Conservation (phyloP, 2,329 filamentous ascomycete species). For the Dactylellina leptospora region DNA sequence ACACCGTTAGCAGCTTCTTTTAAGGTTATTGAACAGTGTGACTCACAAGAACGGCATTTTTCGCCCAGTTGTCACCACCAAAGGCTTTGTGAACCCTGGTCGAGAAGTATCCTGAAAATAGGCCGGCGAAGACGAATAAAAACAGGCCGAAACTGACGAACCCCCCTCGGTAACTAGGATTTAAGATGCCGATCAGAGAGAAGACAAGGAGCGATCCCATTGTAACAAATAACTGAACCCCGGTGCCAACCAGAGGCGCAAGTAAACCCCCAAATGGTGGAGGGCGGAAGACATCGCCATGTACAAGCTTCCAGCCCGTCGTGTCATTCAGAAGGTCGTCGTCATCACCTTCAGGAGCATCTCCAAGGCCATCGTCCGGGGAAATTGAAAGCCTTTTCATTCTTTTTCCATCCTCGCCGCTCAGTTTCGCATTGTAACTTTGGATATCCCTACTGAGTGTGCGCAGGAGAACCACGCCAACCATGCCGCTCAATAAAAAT, state of each 20-base stretch:
- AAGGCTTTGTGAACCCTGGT: constrained; percentile 84
- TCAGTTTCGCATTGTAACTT: constrained; percentile 70
- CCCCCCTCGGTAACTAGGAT: constrained; percentile 87
- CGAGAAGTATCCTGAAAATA: constrained; percentile 89
- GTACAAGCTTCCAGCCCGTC: constrained; percentile 86
- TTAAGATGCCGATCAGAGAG: constrained; percentile 79
- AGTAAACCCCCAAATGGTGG: constrained; percentile 76
- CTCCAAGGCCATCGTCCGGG: constrained; percentile 70
- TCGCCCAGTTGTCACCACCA: constrained; percentile 75
- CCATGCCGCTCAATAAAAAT: constrained; percentile 77
- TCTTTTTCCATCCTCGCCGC: constrained; percentile 73
- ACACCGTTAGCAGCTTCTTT: not conserved
- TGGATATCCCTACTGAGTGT: constrained; percentile 83
- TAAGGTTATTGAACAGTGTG: not conserved
- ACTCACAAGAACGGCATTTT: constrained; percentile 74
- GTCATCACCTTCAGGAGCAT: constrained; percentile 63
- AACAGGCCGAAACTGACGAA: constrained; percentile 85
- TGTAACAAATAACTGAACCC: constrained; percentile 87
- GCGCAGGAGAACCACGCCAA: constrained; percentile 80
- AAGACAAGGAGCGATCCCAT: constrained; percentile 74
- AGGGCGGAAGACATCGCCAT: constrained; percentile 85
- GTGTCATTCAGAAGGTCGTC: constrained; percentile 80
- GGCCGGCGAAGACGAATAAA: constrained; percentile 81
- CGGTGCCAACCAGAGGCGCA: constrained; percentile 82
- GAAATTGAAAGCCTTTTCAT: constrained; percentile 67